Conservation (phyloP, 2,329 filamentous ascomycete species). For the Hortaea sp. region DNA sequence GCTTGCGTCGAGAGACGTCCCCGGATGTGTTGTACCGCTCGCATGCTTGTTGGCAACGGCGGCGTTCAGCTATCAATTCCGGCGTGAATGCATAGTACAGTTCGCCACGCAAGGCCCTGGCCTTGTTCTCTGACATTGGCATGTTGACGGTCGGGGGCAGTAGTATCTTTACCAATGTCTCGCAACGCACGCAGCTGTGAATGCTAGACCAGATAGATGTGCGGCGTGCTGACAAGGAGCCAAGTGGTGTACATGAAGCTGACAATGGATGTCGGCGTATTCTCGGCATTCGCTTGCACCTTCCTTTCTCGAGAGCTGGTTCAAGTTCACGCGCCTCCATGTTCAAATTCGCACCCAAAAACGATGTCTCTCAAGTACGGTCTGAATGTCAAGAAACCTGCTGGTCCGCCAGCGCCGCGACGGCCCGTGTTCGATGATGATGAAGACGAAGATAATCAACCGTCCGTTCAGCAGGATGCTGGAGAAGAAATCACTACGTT, state of each 20-base stretch:
- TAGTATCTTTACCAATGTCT: neutral
- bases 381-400: conserved; percentile 25
- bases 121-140: conserved; percentile 24
- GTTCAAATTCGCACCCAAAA: neutral
- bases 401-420: conserved; percentile 9
- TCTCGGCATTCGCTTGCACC: neutral
- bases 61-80: conserved; percentile 53
- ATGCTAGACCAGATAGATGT: neutral
- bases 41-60: conserved; percentile 53
- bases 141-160: neutral
- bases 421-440: conserved; percentile 18
- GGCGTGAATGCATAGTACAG: conserved; percentile 67
- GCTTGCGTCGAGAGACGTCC: conserved; percentile 47
- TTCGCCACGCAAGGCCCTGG: conserved; percentile 33
- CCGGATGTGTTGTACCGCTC: conserved; percentile 54
- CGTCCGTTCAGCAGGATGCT: neutral
- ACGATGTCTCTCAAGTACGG: conserved; percentile 27
- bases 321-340: neutral
- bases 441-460: conserved; percentile 14
- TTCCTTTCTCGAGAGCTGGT: neutral
- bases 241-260: neutral
- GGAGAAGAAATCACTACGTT: conserved; percentile 47
- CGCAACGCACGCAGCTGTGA: neutral
- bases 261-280: no score
- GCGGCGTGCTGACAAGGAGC: neutral